Evolutionary conservation across 805 yeast species (phyloP).

Genomic region (Teunomyces kruisii): DNA sequence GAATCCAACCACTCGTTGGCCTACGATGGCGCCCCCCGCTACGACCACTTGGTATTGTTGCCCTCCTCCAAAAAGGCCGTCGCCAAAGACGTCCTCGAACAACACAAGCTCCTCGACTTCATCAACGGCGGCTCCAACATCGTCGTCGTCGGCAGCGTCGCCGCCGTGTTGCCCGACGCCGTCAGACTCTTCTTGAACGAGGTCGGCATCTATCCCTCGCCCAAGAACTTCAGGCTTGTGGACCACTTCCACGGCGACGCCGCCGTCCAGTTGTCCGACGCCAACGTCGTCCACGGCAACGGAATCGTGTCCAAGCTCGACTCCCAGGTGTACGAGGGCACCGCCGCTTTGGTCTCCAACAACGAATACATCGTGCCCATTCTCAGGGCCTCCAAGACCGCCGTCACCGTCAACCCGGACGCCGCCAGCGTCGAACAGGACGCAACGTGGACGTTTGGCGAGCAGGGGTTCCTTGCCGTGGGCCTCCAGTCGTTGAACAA

Average conservation of each 20-base stretch:
- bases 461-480: slow-evolving; percentile 72
- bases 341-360: slow-evolving; percentile 70
- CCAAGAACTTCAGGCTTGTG: slow-evolving; percentile 60
- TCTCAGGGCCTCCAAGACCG: slow-evolving; percentile 62
- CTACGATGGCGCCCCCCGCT: slow-evolving; percentile 22
- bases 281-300: slow-evolving; percentile 22
- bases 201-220: slow-evolving; percentile 81
- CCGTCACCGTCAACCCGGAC: slow-evolving; percentile 51
- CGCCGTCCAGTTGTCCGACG: slow-evolving; percentile 29
- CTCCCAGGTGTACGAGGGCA: slow-evolving; percentile 39
- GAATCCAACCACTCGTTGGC: slow-evolving; percentile 19
- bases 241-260: slow-evolving; percentile 59
- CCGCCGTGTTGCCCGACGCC: slow-evolving; percentile 33
- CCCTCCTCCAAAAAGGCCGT: slow-evolving; percentile 36
- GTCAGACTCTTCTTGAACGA: slow-evolving; percentile 69
- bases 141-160: slow-evolving; percentile 56
- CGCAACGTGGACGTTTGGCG: slow-evolving; percentile 74
- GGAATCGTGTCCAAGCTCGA: slow-evolving; percentile 7
- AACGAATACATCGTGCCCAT: slow-evolving; percentile 71
- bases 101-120: slow-evolving; percentile 53
- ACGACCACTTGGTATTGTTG: slow-evolving; percentile 32
- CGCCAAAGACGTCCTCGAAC: slow-evolving; percentile 29
- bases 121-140: slow-evolving; percentile 73
- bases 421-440: slow-evolving; percentile 39
- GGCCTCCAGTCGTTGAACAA: slow-evolving; percentile 79